Base-by-base conservation (phyloP, 2,329 filamentous ascomycete genomes). In the Pseudogymnoascus pannorum region DNA sequence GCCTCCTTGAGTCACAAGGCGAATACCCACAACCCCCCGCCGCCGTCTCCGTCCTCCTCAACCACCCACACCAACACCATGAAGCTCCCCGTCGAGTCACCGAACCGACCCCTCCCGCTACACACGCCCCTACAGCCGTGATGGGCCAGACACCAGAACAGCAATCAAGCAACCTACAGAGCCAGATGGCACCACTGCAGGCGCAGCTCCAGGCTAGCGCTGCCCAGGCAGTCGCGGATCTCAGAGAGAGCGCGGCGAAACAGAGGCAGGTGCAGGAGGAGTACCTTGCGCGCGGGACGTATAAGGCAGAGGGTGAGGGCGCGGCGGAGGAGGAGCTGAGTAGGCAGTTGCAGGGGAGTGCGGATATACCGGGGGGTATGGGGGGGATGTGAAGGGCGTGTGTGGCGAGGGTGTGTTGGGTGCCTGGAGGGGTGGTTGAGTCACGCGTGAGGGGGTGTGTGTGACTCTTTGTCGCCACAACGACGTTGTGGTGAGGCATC, bases 21-120 rank as follows among this genome's bases (percentile, higher is more conserved):
- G 92, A 96, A 67, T 87, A 89, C 61, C 94, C 94, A 0, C 89
- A 88, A 64, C 87, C 92, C 8, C 93, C 93, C 1, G 80, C 88
- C 1, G 91, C 91, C 67, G 82, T 96, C 66, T 89, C 91, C 16
- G 51, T 36, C 18, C 26, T 57, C 69, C 78, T 96, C 26, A 79
- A 76, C 59, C 80, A 82, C 62, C 80, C 83, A 61, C 68, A 63
- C 44, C 69, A 61, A 65, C 69, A 67, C 63, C 72, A 62, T 62
- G 68, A 72, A 29, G 26, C 66, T 9, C 62, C 67, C 29, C 69
- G 70, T 31, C 67, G 66, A 16, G 60, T 61, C 16, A 31, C 67
- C 33, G 65, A 68, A 3, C 64, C 64, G 35, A 61, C 64, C 20
- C 67, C 66, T 6, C 64, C 66, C 9, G 65, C 66, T 38, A 66